Percentiles rank a stretch among this genome's conserved stretches.
Conservation (phyloP, 305 asterid genomes). For the Fraxinus baroniana region DNA sequence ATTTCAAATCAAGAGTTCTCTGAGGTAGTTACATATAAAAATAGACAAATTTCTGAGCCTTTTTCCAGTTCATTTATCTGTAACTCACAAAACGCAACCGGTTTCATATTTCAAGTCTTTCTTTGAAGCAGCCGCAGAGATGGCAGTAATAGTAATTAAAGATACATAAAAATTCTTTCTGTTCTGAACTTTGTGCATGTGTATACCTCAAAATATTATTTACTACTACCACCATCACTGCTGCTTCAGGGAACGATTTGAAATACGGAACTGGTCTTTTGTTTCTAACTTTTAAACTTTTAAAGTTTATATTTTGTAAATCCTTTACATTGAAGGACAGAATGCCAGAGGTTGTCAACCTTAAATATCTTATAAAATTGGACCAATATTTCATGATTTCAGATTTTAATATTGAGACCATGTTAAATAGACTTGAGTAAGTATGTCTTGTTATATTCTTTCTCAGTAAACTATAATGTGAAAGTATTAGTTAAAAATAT, state of each 20-base stretch:
- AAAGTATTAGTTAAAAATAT: background rate
- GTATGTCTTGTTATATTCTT: background rate
- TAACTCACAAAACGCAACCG: background rate
- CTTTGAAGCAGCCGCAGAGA: background rate
- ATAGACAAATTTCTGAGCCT: slow-evolving; percentile 10
- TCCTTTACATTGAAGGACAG: slow-evolving; percentile 9
- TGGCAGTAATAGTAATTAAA: background rate
- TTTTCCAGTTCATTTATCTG: slow-evolving; percentile 14
- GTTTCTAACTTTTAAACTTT: background rate
- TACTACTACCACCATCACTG: background rate
- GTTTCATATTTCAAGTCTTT: background rate
- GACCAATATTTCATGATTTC: slow-evolving; percentile 12
- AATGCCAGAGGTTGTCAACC: background rate
- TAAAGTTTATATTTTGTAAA: background rate
- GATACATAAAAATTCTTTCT: background rate
- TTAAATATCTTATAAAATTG: background rate
- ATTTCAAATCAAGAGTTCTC: slow-evolving; percentile 83
- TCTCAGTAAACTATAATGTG: background rate
- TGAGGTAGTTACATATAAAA: slow-evolving; percentile 52
- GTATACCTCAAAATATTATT: background rate
- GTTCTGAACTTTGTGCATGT: background rate
- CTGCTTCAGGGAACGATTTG: background rate
- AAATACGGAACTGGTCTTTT: background rate
- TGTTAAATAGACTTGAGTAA: background rate
- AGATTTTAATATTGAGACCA: slow-evolving; percentile 18